Base-by-base conservation (phyloP, 805 yeast genomes). In the Ogataea wickerhamii region DNA sequence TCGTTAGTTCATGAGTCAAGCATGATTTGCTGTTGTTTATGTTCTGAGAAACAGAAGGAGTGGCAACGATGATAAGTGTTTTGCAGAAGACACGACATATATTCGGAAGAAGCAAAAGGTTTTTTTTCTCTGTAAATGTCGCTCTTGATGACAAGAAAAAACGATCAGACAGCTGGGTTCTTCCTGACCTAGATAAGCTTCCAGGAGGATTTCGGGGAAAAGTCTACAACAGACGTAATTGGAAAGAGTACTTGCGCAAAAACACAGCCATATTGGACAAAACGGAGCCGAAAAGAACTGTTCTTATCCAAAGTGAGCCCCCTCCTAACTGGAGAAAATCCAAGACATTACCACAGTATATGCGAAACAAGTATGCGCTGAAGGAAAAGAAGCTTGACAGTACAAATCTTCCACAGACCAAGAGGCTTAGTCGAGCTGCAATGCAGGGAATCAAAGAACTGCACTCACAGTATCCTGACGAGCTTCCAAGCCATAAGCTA, bases 401-500 rank as follows among this genome's bases (percentile, higher is more conserved):
- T 11, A 12, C 29, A 7, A 22, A 22, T 8, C 11, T 22, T 19
- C 82, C 95, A 87, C 71, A 72, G 31, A 95, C 95, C 1, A 80
- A 75, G 50, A 79, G 71, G 51, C 58, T 89, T 5, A 78, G 87
- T 7, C 67, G 93, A 35, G 79, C 73, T 32, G 76, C 82, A 7
- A 85, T 87, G 73, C 76, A 74, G 14, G 78, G 77, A 38, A 69
- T 89, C 4, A 63, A 84, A 38, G 56, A 66, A 4, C 50, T 87
- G 32, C 82, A 78, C 49, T 60, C 60, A 11, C 64, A 71, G 38
- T 60, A 67, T 44, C 96, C 96, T 0, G 68, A 73, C n/a, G 61
- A 58, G 17, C 46, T 84, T 36, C 74, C 73, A 4, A 71, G 81
- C 2, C 63, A 65, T 3, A 81, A 77, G 29, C 56, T 89, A 5